Evolutionary conservation across 176 grass and related monocot species (phyloP).

Genomic region (Aegilops tauschii): DNA sequence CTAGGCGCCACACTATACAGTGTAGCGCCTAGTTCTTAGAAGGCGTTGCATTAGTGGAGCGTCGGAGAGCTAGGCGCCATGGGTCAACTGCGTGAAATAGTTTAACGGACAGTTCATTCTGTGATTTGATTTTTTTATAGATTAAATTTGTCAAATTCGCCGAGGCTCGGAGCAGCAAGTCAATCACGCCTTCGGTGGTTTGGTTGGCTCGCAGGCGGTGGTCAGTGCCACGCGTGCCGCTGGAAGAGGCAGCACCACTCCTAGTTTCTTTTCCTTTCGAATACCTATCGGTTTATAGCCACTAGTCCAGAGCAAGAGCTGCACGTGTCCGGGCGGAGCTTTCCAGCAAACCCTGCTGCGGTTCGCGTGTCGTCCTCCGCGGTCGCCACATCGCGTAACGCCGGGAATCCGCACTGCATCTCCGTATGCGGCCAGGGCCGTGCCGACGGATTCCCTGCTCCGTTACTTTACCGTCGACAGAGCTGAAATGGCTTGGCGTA

Average conservation of each 20-base stretch:
- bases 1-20: no score
- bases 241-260: neutral
- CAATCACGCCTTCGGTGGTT: neutral
- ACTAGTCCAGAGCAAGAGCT: neutral
- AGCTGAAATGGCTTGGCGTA: neutral
- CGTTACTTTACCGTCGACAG: neutral
- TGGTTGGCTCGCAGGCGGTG: neutral
- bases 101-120: no score
- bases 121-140: no score
- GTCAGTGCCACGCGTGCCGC: neutral
- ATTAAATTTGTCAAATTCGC: no score
- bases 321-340: slow-evolving; percentile 17
- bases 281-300: neutral
- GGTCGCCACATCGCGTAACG: neutral
- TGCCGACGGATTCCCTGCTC: neutral
- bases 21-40: no score
- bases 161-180: neutral
- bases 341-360: slow-evolving; percentile 3
- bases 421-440: neutral
- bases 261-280: no score
- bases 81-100: no score
- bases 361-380: neutral
- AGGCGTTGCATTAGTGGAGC: no score
- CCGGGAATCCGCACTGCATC: neutral
- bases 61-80: no score